Base-by-base conservation (phyloP, 768 basidiomycete species). In the Baorangia bicolor region DNA sequence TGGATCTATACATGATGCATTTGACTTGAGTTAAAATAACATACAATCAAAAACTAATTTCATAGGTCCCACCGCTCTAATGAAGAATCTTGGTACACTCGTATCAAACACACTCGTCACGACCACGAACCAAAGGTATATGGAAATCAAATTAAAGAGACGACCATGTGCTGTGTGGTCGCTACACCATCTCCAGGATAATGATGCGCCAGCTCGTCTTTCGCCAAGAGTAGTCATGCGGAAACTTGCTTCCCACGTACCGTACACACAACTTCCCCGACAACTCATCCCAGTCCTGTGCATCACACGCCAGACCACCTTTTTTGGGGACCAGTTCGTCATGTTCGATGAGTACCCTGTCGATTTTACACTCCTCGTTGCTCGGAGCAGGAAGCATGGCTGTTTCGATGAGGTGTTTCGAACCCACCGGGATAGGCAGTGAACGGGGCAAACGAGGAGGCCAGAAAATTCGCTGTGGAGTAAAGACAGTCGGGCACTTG, bases 261-360 rank as follows among this genome's bases (percentile, higher is more conserved):
- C 68, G 64, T 13, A 70, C 48, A 21, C 68, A 70, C n/a, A 70
- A 14, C 54, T 53, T 70, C 4, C 68, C 69, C 1, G 70, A 64
- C 8, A 70, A 33, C 48, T 72, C 70, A 12, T 70, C 69, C 69
- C 69, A 70, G n/a, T 72, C 68, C 40, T 72, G 61, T n/a, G 60
- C 57, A 31, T 68, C 64, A n/a, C 61, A 59, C 13, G 60, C 53
- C 2, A 65, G 37, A 31, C 54, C 34, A 4, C 62, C 54, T 3
- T 28, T 50, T 13, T 51, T 49, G 0, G 58, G 53, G 2, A 41
- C 44, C 11, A 59, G 18, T 13, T 69, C 68, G 8, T 67, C 60
- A 8, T 68, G 55, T 35, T 71, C 65, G 5, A 69, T 34, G 18
- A 70, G 25, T 7, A 59, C 18, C 41, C 61, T 68, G 27, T 59